Base-by-base conservation (phyloP, 495 filamentous ascomycete genomes). In the Aspergillus haitiensis region DNA sequence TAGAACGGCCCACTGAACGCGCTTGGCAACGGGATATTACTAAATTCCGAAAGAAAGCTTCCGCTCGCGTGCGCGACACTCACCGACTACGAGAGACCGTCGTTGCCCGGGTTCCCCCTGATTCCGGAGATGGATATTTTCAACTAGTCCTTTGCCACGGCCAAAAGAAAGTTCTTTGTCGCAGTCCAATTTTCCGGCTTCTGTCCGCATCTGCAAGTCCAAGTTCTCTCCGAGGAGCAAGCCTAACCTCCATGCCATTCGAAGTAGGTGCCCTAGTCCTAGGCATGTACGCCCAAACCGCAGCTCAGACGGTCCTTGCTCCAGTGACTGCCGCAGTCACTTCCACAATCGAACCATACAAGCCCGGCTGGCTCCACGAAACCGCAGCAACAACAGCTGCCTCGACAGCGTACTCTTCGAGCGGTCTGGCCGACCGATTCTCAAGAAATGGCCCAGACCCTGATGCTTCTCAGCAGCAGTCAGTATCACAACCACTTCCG, bases 1-100 rank as follows among this genome's bases (percentile, higher is more conserved):
- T 86, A 5, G 70, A 74, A 0, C 68, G 75, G 2, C 64, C 68
- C 8, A 81, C 84, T 40, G 86, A 88, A 60, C 76, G 86, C 21
- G 82, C 81, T 27, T 88, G 86, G 86, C 83, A 88, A 67, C 74
- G 86, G 44, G 86, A 89, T 63, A 85, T 90, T 51, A 74, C 72
- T 21, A 81, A 82, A 44, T 86, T 86, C 39, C 59, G 66, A 1
- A 86, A 83, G 54, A 84, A 81, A 53, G 73, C 75, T 0, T 49
- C 74, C 5, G 66, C 72, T 1, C 74, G 75, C 5, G 64, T 72
- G 5, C 67, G 74, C 3, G 70, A 79, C 34, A 75, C 69, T 7
- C 86, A 88, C 61, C 55, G 69, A 1, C 62, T 82, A 4, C 78
- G 86, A 8, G 82, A 88, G 63, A 89, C 87, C 0, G 80, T 79